These are phyloP conservation scores for Penicillium sp. DNA, from an alignment of 2,329 filamentous ascomycete species.

Conservation along the genomic window DNA sequence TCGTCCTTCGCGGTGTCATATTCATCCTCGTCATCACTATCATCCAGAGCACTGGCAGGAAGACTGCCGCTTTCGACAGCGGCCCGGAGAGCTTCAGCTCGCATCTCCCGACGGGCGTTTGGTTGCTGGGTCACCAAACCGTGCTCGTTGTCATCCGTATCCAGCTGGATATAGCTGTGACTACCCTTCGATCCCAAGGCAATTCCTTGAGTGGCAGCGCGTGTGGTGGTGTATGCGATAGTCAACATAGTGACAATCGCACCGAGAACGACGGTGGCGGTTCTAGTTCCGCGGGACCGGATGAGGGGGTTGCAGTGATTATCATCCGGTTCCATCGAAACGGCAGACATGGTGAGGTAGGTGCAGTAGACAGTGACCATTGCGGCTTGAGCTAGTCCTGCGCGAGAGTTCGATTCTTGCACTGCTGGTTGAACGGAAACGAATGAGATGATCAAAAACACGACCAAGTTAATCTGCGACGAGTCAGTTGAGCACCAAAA, in stretches of 20 bases:
- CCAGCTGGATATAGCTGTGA: constrained; percentile 56
- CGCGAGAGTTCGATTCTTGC: constrained; percentile 88
- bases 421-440: constrained; percentile 87
- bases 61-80: constrained; percentile 91
- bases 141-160: constrained; percentile 74
- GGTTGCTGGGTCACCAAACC: constrained; percentile 86
- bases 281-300: constrained; percentile 77
- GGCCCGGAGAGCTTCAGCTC: constrained; percentile 81
- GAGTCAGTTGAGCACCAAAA: constrained; percentile 15
- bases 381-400: constrained; percentile 91
- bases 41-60: constrained; percentile 83
- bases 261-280: constrained; percentile 85
- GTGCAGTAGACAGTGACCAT: constrained; percentile 99
- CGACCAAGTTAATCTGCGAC: constrained; percentile 70
- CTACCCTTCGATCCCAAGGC: constrained; percentile 53
- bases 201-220: constrained; percentile 83
- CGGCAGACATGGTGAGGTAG: constrained; percentile 95
- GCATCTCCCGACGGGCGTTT: constrained; percentile 78
- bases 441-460: constrained; percentile 75
- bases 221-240: constrained; percentile 94
- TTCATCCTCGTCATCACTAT: constrained; percentile 63
- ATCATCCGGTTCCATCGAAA: constrained; percentile 97
- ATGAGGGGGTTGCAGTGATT: constrained; percentile 91
- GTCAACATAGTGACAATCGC: constrained; percentile 96
- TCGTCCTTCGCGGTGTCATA: constrained; percentile 72